Percentiles rank a stretch among this genome's conserved stretches.
phyloP scores from a whole-genome alignment of 1,139 yeast genomes.

The Suhomyces ambrosiae region DNA sequence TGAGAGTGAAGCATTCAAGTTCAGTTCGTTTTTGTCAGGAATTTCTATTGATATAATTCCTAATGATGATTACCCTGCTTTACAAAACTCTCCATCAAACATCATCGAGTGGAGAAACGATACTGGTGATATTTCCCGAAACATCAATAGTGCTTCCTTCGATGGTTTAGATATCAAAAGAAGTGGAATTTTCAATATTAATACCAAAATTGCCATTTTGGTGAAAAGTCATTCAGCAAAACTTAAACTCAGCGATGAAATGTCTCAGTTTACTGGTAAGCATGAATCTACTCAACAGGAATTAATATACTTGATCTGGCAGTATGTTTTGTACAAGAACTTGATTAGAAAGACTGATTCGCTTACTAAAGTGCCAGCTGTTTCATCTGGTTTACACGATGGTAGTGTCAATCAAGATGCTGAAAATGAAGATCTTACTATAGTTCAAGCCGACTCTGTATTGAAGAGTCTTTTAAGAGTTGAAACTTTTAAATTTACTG shows the following conservation, averaged over 20 bases:
- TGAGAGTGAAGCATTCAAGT: constrained; percentile 42
- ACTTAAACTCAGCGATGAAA: constrained; percentile 60
- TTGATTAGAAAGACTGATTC: constrained; percentile 50
- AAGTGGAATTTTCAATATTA: constrained; percentile 66
- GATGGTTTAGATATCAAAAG: constrained; percentile 91
- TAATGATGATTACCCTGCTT: constrained; percentile 42
- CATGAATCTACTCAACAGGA: constrained; percentile 85
- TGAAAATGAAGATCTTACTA: constrained; percentile 40
- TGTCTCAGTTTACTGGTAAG: constrained; percentile 73
- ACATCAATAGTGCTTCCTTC: constrained; percentile 37
- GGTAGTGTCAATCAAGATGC: constrained; percentile 20
- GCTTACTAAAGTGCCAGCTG: constrained; percentile 43
- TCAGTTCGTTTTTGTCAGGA: constrained; percentile 81
- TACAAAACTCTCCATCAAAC: constrained; percentile 35
- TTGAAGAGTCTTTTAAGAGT: constrained; percentile 59
- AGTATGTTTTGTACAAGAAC: constrained; percentile 76
- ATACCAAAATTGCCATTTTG: constrained; percentile 74
- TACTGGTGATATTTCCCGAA: constrained; percentile 15
- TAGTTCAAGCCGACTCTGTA: constrained; percentile 68
- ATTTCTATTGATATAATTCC: constrained; percentile 74
- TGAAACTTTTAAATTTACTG: constrained; percentile 63
- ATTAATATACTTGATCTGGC: constrained; percentile 83
- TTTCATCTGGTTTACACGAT: constrained; percentile 24
- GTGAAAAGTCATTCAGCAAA: constrained; percentile 70
- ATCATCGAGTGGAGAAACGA: constrained; percentile 48